Conservation (phyloP, 768 basidiomycete genomes). For the Leccinum barrowsii region DNA sequence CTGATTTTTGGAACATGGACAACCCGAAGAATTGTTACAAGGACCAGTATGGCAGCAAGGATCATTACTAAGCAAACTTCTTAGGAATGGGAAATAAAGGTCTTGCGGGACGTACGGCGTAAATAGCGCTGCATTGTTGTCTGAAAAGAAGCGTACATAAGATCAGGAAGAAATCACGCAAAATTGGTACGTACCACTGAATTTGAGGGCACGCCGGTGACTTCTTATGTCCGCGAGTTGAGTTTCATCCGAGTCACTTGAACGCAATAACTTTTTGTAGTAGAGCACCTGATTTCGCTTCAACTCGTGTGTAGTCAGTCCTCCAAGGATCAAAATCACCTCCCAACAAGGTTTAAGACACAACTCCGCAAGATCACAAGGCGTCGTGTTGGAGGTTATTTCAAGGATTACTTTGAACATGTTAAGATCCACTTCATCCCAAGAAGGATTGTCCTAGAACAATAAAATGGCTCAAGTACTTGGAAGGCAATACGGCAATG, state of each 20-base stretch:
- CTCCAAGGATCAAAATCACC: conserved; percentile 30
- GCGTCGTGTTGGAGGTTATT: conserved; percentile 40
- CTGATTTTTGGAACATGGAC: conserved; percentile 48
- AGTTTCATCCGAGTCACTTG: neutral
- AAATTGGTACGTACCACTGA: conserved; percentile 18
- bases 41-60: conserved; percentile 59
- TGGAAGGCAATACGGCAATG: neutral
- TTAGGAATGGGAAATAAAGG: neutral
- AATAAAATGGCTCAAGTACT: neutral
- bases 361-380: conserved; percentile 55
- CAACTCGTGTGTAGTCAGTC: neutral
- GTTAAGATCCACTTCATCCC: conserved; percentile 39
- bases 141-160: conserved; percentile 16
- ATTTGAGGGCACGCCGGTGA: conserved; percentile 10
- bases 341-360: conserved; percentile 59
- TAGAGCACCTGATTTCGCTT: conserved; percentile 22
- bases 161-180: neutral
- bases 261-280: conserved; percentile 14
- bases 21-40: conserved; percentile 42
- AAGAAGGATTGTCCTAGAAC: conserved; percentile 27
- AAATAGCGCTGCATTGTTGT: conserved; percentile 14
- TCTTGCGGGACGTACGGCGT: conserved; percentile 21
- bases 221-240: conserved; percentile 1
- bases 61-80: conserved; percentile 31
- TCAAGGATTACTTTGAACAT: conserved; percentile 39